phyloP scores from a whole-genome alignment of 2,329 filamentous ascomycete species.

The Furcasterigmium furcatum region DNA sequence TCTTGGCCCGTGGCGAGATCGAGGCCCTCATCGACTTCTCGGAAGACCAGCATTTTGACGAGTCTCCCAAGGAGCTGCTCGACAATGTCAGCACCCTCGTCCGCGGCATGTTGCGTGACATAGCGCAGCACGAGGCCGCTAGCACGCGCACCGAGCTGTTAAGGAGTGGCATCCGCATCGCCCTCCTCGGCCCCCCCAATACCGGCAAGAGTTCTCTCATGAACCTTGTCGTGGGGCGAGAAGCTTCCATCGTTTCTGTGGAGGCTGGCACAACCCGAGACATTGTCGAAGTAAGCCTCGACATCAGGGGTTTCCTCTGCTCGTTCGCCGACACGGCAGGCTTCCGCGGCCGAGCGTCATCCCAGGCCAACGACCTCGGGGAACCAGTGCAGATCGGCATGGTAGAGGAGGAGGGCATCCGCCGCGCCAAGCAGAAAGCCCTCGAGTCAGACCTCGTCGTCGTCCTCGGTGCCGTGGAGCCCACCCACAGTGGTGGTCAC shows the following conservation, averaged over 20 bases:
- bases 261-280: slow-evolving; percentile 94
- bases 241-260: slow-evolving; percentile 90
- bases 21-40: slow-evolving; percentile 97
- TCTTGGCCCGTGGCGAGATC: slow-evolving; percentile 83
- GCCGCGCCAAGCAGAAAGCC: slow-evolving; percentile 77
- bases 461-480: slow-evolving; percentile 73
- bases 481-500: slow-evolving; percentile 23
- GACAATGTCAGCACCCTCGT: slow-evolving; percentile 67
- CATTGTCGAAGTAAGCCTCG: slow-evolving; percentile 86
- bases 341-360: slow-evolving; percentile 52
- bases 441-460: slow-evolving; percentile 82
- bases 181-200: slow-evolving; percentile 87
- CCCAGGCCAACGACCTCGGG: slow-evolving; percentile 13
- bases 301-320: slow-evolving; percentile 86
- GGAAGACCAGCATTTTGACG: slow-evolving; percentile 96
- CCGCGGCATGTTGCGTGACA: slow-evolving; percentile 53
- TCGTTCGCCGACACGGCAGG: slow-evolving; percentile 96
- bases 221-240: slow-evolving; percentile 84
- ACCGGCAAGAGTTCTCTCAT: slow-evolving; percentile 92
- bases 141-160: slow-evolving; percentile 81
- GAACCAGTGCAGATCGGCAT: slow-evolving; percentile 53
- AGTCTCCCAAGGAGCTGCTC: slow-evolving; percentile 72
- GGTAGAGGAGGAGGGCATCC: slow-evolving; percentile 87
- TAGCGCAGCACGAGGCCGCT: slow-evolving; percentile 70
- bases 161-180: slow-evolving; percentile 79